These are phyloP conservation scores for Heimioporus sp. DNA, from an alignment of 768 basidiomycete species.

Conservation along the genomic window DNA sequence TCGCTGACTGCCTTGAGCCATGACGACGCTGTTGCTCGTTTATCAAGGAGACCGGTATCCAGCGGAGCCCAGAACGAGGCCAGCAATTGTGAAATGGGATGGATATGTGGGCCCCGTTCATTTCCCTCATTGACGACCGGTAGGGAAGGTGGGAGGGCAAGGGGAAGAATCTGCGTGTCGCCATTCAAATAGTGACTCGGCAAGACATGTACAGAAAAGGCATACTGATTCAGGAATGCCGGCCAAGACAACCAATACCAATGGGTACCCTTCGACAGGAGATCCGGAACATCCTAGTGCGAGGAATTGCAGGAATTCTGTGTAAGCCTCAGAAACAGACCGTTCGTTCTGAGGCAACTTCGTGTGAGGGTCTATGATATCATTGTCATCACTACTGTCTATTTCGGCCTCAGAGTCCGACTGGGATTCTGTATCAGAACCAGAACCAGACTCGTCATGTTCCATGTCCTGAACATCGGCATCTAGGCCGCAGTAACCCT, in stretches of 20 bases:
- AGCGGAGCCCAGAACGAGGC: slow-evolving; percentile 81
- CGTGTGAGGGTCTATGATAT: slow-evolving; percentile 27
- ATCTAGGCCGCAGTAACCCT: slow-evolving; percentile 30
- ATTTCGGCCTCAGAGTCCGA: slow-evolving; percentile 14
- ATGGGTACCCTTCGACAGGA: slow-evolving; percentile 78
- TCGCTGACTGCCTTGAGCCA: slow-evolving; percentile 76
- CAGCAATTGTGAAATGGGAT: slow-evolving; percentile 54
- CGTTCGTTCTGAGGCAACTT: not conserved
- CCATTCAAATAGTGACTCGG: not conserved
- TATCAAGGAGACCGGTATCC: slow-evolving; percentile 37
- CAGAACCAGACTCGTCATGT: slow-evolving; percentile 32
- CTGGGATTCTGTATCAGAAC: slow-evolving; percentile 29
- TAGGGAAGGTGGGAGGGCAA: slow-evolving; percentile 10
- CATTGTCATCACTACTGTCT: slow-evolving; percentile 29
- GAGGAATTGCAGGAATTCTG: slow-evolving; percentile 78
- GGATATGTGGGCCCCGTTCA: not conserved
- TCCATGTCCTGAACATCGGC: slow-evolving; percentile 13
- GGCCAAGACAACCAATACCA: slow-evolving; percentile 75
- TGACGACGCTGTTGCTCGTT: slow-evolving; percentile 34
- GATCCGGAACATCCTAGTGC: slow-evolving; percentile 76
- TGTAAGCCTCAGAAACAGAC: slow-evolving; percentile 48
- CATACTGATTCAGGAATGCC: slow-evolving; percentile 72
- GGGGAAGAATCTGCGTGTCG: slow-evolving; percentile 19
- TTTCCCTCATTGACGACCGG: not conserved
- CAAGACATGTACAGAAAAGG: slow-evolving; percentile 1